Base-by-base conservation (phyloP, 169 alveolate genomes). In the Plasmodium adleri region DNA sequence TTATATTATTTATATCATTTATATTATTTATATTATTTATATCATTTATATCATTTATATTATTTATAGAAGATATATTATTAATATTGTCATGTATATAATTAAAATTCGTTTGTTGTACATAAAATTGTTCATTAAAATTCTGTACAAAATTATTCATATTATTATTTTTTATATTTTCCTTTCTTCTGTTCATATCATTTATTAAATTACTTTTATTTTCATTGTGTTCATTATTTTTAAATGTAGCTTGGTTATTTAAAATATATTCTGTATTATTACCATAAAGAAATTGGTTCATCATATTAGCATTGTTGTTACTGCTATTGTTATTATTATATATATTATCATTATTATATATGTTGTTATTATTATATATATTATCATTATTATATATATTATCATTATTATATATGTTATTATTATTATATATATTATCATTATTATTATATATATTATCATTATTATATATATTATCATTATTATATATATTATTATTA, bases 51-150 rank as follows among this genome's bases (percentile, higher is more conserved):
- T 20, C 22, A 20, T 20, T 20, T 20, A 20, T 20, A 20, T 20
- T 20, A 20, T 20, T 20, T 20, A 20, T 20, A 20, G 32, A 7
- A 7, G 80, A 26, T 17, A 47, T 43, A 39, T 39, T 39, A 39
- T 39, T 39, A 39, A 39, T 39, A 12, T 62, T 63, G 9, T 56
- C 83, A 32, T 59, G 59, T 15, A 56, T 50, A 50, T 70, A 75
- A 87, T 71, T 87, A 49, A 64, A 9, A 75, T 75, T 71, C 7
- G 56, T 59, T 15, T 59, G 72, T 13, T 70, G 64, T 17, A 73
- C 49, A 70, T 66, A 73, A 28, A 73, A n/a, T 1, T 67, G 74
- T 4, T 85, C 88, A 60, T 85, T 85, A 49, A 62, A 62, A 15
- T 32, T 32, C 45, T 58, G 45, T 4, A 60, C 8, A 50, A 62